Conservation (phyloP, 108 stramenopile species). For the Phaeodactylum tricornutum region DNA sequence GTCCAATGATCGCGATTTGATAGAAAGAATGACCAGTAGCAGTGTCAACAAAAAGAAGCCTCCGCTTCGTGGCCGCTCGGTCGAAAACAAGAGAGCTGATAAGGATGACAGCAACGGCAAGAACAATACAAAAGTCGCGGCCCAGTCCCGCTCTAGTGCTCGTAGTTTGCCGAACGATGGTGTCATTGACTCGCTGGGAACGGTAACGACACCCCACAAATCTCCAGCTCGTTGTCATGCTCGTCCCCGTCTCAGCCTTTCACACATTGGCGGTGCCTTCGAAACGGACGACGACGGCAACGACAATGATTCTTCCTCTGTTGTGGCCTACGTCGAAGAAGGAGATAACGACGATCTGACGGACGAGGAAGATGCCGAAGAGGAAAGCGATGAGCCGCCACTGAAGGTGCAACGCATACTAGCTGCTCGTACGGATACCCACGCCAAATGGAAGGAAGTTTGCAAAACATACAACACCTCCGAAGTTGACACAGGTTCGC, state of each 20-base stretch:
- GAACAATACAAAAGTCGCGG: too few species aligned
- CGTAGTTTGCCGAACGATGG: neutral
- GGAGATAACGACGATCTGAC: too few species aligned
- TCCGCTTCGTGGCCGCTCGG: neutral
- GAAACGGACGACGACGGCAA: constrained; percentile 1
- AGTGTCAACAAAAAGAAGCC: neutral
- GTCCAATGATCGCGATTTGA: constrained; percentile 13
- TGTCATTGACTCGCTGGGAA: neutral
- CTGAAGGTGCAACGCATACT: constrained; percentile 68
- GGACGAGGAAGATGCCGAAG: constrained; percentile 38
- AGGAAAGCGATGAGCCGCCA: constrained; percentile 50
- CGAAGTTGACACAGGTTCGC: constrained; percentile 69
- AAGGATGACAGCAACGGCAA: constrained; percentile 2
- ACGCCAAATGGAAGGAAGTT: constrained; percentile 47
- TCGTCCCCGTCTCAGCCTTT: constrained; percentile 1
- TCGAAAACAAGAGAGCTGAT: constrained; percentile 2
- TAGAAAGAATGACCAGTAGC: constrained; percentile 5
- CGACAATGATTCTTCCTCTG: constrained; percentile 3
- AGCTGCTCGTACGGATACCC: constrained; percentile 38
- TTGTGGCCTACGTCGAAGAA: neutral
- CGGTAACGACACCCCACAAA: constrained; percentile 4
- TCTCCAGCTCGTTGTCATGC: constrained; percentile 7
- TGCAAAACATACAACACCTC: constrained; percentile 60
- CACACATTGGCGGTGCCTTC: constrained; percentile 1
- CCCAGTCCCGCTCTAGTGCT: too few species aligned